Conservation (phyloP, 192 early-diverging fungal species). For the Physocladia obscura region DNA sequence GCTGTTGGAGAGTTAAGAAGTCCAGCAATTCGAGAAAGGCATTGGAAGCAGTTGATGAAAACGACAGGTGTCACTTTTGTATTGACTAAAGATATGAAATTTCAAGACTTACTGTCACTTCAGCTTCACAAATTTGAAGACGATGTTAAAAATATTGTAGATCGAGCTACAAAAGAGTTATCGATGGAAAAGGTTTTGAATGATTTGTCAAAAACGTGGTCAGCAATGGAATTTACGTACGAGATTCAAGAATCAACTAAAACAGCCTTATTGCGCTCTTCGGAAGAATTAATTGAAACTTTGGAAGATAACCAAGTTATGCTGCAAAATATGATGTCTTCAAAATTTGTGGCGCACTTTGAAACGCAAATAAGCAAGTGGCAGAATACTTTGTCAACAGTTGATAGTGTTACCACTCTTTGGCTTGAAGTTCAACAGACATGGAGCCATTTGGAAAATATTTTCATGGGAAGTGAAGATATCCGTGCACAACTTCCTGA, state of each 20-base stretch:
- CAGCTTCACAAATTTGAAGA: constrained; percentile 68
- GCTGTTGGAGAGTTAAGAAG: constrained; percentile 67
- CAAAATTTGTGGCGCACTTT: constrained; percentile 65
- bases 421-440: constrained; percentile 70
- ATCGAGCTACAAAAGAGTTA: constrained; percentile 64
- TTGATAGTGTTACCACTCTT: constrained; percentile 56
- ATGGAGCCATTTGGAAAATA: constrained; percentile 66
- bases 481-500: constrained; percentile 65
- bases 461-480: constrained; percentile 68
- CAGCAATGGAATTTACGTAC: constrained; percentile 65
- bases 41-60: constrained; percentile 73
- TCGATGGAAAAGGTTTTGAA: constrained; percentile 71
- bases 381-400: constrained; percentile 61
- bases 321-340: constrained; percentile 70
- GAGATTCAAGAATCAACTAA: constrained; percentile 57
- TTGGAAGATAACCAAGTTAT: constrained; percentile 70
- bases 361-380: constrained; percentile 65
- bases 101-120: constrained; percentile 61
- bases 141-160: constrained; percentile 67
- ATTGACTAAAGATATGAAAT: constrained; percentile 66
- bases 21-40: constrained; percentile 64
- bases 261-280: constrained; percentile 52
- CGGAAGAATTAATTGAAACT: constrained; percentile 66
- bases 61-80: constrained; percentile 67
- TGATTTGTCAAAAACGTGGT: constrained; percentile 63